Conservation (phyloP, 495 filamentous ascomycete species). For the Parathielavia hyrcaniae region DNA sequence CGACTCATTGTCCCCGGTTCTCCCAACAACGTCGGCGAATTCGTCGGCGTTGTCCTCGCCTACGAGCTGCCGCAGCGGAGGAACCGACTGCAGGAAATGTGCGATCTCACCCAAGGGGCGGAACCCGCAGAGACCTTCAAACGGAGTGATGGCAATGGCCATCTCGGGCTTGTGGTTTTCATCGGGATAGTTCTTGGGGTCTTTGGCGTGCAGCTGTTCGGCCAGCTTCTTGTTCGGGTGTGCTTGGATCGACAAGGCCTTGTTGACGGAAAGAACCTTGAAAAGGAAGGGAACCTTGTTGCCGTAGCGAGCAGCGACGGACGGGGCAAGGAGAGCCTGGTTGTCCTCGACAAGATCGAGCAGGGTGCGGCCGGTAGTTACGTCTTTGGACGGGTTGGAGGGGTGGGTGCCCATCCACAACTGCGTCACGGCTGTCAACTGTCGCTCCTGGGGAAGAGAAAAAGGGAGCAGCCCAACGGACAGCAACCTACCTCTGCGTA, state of each 20-base stretch:
- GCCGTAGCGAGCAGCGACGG: slow-evolving; percentile 54
- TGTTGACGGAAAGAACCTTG: slow-evolving; percentile 91
- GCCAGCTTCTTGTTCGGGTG: slow-evolving; percentile 98
- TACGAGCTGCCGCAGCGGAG: slow-evolving; percentile 67
- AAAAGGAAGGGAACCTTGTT: slow-evolving; percentile 87
- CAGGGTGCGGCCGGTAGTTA: slow-evolving; percentile 75
- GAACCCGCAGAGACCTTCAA: slow-evolving; percentile 95
- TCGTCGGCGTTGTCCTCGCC: slow-evolving; percentile 60
- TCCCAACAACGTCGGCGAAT: slow-evolving; percentile 63
- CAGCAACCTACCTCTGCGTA: slow-evolving; percentile 71
- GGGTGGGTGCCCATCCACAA: slow-evolving; percentile 99
- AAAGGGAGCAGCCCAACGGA: neutral
- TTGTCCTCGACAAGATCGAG: slow-evolving; percentile 89
- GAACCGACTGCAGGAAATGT: slow-evolving; percentile 72
- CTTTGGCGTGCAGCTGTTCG: slow-evolving; percentile 74
- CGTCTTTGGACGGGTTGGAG: slow-evolving; percentile 85
- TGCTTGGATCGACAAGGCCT: slow-evolving; percentile 93
- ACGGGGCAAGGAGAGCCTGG: slow-evolving; percentile 64
- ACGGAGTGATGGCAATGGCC: slow-evolving; percentile 93
- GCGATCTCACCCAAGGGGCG: slow-evolving; percentile 77
- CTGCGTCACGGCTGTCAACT: slow-evolving; percentile 40
- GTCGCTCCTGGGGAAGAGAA: neutral
- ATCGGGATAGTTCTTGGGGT: slow-evolving; percentile 94
- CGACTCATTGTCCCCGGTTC: slow-evolving; percentile 52
- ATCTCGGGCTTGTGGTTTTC: slow-evolving; percentile 99